phyloP scores from a whole-genome alignment of 1,284 basidiomycete genomes.

The Apiotrichum sp. region DNA sequence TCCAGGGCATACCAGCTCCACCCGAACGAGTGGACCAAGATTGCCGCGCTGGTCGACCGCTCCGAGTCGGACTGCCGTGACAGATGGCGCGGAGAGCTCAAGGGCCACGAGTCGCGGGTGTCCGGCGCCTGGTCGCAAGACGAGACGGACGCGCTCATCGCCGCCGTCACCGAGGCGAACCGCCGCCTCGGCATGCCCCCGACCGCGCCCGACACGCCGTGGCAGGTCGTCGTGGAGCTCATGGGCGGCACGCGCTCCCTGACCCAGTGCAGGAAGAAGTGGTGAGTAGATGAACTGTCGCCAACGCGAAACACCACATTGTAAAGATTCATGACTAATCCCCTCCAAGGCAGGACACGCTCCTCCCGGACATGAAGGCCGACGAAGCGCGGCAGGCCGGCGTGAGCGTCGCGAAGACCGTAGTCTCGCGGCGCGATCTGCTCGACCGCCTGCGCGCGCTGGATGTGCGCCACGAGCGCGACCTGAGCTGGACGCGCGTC shows the following conservation, averaged over 20 bases:
- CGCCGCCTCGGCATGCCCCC: slow-evolving; percentile 15
- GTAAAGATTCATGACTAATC: neutral
- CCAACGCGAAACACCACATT: too few species aligned
- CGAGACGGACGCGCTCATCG: slow-evolving; percentile 18
- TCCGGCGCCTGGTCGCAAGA: slow-evolving; percentile 23
- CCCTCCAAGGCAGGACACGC: slow-evolving; percentile 6
- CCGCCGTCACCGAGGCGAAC: slow-evolving; percentile 21
- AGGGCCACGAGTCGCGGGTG: slow-evolving; percentile 11
- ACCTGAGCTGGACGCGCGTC: slow-evolving; percentile 12
- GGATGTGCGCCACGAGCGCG: slow-evolving; percentile 5
- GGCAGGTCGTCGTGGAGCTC: slow-evolving; percentile 24
- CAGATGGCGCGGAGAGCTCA: slow-evolving; percentile 30
- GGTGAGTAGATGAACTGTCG: too few species aligned
- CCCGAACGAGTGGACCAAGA: slow-evolving; percentile 34
- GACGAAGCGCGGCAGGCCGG: neutral
- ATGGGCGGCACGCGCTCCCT: slow-evolving; percentile 23
- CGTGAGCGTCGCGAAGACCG: neutral
- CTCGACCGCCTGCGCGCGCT: slow-evolving; percentile 7
- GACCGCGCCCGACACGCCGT: slow-evolving; percentile 22
- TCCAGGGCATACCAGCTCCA: slow-evolving; percentile 28
- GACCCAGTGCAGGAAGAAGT: slow-evolving; percentile 32
- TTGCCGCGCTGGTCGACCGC: slow-evolving; percentile 32
- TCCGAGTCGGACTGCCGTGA: slow-evolving; percentile 36
- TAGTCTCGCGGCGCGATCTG: neutral
- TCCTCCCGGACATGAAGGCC: slow-evolving; percentile 5